phyloP scores from a whole-genome alignment of 129 eudicot species.

The Escallonia herrerae region DNA sequence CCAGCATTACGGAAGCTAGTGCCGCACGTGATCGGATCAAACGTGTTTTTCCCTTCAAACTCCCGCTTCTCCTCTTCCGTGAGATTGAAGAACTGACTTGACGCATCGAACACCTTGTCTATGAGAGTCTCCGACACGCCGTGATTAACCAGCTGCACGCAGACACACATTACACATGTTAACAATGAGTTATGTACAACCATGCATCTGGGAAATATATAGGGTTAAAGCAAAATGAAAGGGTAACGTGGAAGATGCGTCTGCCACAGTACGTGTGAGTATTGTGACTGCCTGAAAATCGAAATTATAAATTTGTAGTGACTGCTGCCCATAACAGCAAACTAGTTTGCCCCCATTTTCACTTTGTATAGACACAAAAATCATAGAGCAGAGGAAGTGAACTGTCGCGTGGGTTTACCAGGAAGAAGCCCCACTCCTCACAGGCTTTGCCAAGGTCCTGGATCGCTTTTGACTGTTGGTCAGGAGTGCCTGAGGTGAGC shows the following conservation, averaged over 20 bases:
- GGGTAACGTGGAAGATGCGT: no score
- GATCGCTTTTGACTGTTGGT: conserved; percentile 39
- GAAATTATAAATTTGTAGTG: no score
- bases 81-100: conserved; percentile 36
- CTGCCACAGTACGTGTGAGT: no score
- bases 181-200: no score
- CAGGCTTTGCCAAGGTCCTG: conserved; percentile 44
- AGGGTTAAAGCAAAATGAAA: no score
- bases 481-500: conserved; percentile 29
- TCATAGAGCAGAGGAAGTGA: no score
- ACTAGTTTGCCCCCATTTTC: no score
- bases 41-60: conserved; percentile 32
- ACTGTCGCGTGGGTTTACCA: conserved; percentile 15
- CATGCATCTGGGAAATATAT: no score
- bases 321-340: no score
- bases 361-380: no score
- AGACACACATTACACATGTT: no score
- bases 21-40: conserved; percentile 59
- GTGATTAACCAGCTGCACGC: conserved; percentile 54
- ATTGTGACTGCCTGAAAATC: no score
- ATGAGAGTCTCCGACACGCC: conserved; percentile 45
- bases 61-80: conserved; percentile 49
- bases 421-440: conserved; percentile 67
- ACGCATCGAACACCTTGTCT: conserved; percentile 26
- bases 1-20: conserved; percentile 33